Conservation (phyloP, 2,329 filamentous ascomycete genomes). For the Albophoma yamanashiensis region DNA sequence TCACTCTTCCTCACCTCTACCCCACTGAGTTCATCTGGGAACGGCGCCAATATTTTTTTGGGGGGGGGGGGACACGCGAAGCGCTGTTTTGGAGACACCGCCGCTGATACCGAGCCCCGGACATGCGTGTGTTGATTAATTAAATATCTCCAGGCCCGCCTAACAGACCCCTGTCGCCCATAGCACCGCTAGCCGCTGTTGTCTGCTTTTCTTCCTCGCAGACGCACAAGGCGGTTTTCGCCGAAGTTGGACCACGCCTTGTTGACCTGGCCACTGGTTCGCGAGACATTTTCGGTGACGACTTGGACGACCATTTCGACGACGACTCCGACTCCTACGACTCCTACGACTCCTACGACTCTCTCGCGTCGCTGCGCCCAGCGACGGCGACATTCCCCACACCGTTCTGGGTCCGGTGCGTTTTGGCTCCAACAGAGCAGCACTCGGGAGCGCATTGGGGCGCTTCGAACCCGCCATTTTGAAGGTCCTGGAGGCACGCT, state of each 20-base stretch:
- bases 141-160: neutral
- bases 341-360: no score
- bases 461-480: neutral
- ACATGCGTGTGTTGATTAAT: neutral
- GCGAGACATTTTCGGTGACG: neutral
- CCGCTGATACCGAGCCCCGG: neutral
- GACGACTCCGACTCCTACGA: neutral
- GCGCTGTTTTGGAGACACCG: neutral
- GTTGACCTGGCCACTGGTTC: neutral
- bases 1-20: neutral
- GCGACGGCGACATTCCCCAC: neutral
- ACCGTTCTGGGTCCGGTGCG: neutral
- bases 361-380: neutral
- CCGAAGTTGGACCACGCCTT: neutral
- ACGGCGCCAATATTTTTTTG: neutral
- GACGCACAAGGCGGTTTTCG: neutral
- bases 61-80: no score
- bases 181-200: neutral
- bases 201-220: neutral
- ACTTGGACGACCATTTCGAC: neutral
- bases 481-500: neutral
- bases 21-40: neutral
- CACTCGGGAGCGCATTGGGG: neutral
- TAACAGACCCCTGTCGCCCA: neutral
- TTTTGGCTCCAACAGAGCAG: neutral